phyloP scores from a whole-genome alignment of 768 basidiomycete genomes.

The Mycena venus region DNA sequence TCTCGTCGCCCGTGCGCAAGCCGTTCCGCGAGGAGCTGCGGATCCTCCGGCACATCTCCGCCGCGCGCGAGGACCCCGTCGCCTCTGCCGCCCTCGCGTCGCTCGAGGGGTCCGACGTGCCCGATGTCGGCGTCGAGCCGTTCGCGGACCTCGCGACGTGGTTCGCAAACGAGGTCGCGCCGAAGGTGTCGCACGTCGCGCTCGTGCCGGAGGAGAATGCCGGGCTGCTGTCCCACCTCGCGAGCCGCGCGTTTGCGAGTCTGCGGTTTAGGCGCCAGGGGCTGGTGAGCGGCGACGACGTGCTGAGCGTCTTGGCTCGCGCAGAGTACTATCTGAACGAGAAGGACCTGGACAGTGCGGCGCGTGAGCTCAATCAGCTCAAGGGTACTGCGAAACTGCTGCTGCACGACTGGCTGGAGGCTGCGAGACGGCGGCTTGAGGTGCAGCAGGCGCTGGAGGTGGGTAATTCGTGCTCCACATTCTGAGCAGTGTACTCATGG shows the following conservation, averaged over 20 bases:
- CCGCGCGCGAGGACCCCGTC: slow-evolving; percentile 78
- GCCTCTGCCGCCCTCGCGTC: slow-evolving; percentile 76
- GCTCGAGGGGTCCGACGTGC: slow-evolving; percentile 78
- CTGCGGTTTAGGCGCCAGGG: slow-evolving; percentile 88
- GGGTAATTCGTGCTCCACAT: slow-evolving; percentile 29
- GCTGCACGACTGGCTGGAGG: slow-evolving; percentile 90
- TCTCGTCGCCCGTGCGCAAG: slow-evolving; percentile 75
- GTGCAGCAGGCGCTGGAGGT: slow-evolving; percentile 95
- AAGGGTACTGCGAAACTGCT: slow-evolving; percentile 83
- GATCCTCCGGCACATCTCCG: slow-evolving; percentile 80
- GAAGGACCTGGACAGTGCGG: slow-evolving; percentile 92
- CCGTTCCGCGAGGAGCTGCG: slow-evolving; percentile 94
- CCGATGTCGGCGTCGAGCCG: slow-evolving; percentile 88
- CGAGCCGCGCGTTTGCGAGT: slow-evolving; percentile 81
- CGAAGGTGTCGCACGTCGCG: slow-evolving; percentile 89
- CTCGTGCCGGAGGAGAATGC: slow-evolving; percentile 93
- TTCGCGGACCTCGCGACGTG: slow-evolving; percentile 92
- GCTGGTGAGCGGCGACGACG: slow-evolving; percentile 84
- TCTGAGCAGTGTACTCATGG: slow-evolving; percentile 18
- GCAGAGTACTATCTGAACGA: slow-evolving; percentile 92
- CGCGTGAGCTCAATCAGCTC: slow-evolving; percentile 93
- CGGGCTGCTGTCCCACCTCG: slow-evolving; percentile 88
- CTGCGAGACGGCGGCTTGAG: slow-evolving; percentile 88
- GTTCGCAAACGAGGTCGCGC: slow-evolving; percentile 88
- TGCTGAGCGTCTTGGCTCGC: slow-evolving; percentile 87